Conservation (phyloP, 441 rosid genomes). For the Euphorbia celastroides region DNA sequence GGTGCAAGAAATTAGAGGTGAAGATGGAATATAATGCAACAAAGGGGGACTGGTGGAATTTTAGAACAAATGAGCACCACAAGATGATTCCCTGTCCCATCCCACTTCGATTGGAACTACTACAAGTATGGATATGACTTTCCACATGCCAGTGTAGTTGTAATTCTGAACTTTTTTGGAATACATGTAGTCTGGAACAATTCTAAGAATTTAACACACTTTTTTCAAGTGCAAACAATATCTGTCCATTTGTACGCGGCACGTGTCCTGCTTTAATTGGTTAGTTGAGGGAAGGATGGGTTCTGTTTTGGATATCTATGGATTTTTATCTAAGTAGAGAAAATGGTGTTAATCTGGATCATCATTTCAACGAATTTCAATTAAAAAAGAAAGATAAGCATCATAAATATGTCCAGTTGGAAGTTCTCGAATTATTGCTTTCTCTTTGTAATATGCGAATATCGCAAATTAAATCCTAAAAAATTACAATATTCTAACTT, state of each 20-base stretch:
- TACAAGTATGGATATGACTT: conserved; percentile 29
- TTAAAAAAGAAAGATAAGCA: background rate
- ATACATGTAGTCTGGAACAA: background rate
- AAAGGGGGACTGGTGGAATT: background rate
- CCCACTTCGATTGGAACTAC: conserved; percentile 23
- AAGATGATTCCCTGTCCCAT: conserved; percentile 12
- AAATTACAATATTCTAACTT: background rate
- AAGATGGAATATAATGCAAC: conserved; percentile 1
- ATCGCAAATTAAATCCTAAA: background rate
- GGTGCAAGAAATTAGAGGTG: background rate
- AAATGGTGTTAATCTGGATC: no score
- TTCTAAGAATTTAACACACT: background rate
- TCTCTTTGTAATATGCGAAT: background rate
- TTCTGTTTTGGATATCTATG: background rate
- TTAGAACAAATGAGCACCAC: conserved; percentile 33
- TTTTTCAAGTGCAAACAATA: background rate
- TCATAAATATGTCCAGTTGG: background rate
- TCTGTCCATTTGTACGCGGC: background rate
- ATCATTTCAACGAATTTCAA: no score
- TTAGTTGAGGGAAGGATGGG: background rate
- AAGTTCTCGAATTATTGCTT: background rate
- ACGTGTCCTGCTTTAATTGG: conserved; percentile 9
- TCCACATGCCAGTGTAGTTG: conserved; percentile 26
- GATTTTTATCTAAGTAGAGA: background rate
- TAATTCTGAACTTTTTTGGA: background rate